These are phyloP conservation scores for Phoma sp. DNA, from an alignment of 2,329 filamentous ascomycete genomes.

Conservation along the genomic window DNA sequence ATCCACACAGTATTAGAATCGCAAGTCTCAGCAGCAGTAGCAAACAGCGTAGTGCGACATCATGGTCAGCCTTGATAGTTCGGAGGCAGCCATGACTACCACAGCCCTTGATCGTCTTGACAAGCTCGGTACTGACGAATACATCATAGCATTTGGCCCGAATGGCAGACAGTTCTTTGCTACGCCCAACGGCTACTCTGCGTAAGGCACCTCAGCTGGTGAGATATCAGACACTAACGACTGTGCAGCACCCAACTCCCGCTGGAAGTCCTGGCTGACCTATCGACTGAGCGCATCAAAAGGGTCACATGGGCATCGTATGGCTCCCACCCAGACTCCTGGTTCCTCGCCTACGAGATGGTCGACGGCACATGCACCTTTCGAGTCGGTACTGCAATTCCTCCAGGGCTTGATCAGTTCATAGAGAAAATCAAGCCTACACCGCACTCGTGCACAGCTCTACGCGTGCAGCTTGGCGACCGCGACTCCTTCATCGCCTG, in stretches of 20 bases:
- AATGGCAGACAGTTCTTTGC: slow-evolving; percentile 30
- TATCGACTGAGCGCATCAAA: slow-evolving; percentile 14
- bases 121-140: slow-evolving; percentile 26
- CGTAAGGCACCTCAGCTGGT: slow-evolving; percentile 21
- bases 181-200: slow-evolving; percentile 36
- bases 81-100: slow-evolving; percentile 3
- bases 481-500: slow-evolving; percentile 33
- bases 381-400: slow-evolving; percentile 19
- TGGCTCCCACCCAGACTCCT: slow-evolving; percentile 30
- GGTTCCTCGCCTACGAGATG: slow-evolving; percentile 36
- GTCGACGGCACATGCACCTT: slow-evolving; percentile 13
- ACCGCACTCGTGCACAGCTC: not conserved
- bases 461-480: slow-evolving; percentile 37
- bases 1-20: no score
- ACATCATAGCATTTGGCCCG: slow-evolving; percentile 36
- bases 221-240: slow-evolving; percentile 1
- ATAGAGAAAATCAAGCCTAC: slow-evolving; percentile 3
- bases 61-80: not conserved
- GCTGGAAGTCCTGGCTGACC: slow-evolving; percentile 7
- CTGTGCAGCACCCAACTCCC: slow-evolving; percentile 31
- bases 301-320: slow-evolving; percentile 37
- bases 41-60: no score
- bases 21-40: not conserved
- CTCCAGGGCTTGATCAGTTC: slow-evolving; percentile 15
- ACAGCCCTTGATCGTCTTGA: slow-evolving; percentile 23